Evolutionary conservation across 768 basidiomycete species (phyloP).

Genomic region (Mycena alexandri): DNA sequence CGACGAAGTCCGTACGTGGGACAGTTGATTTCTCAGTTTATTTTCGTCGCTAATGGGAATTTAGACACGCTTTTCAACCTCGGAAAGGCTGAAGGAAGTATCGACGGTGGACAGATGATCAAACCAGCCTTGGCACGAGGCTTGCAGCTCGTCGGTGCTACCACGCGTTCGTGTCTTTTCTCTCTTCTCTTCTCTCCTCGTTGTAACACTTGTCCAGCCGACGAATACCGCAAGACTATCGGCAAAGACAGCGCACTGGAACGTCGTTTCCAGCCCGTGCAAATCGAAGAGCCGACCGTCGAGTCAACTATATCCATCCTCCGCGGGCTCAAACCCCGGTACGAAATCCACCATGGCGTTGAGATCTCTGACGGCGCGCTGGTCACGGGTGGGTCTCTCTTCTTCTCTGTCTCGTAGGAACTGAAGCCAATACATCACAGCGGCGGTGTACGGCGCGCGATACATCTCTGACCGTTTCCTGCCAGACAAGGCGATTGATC

Average conservation of each 20-base stretch:
- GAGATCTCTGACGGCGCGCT: constrained; percentile 91
- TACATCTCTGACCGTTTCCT: constrained; percentile 91
- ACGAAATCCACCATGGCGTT: constrained; percentile 95
- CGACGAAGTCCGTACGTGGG: constrained; percentile 89
- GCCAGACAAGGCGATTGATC: constrained; percentile 92
- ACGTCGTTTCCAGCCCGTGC: constrained; percentile 90
- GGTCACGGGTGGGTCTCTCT: constrained; percentile 73
- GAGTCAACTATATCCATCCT: constrained; percentile 89
- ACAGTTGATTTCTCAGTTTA: neutral
- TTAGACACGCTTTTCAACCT: constrained; percentile 86
- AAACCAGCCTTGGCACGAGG: constrained; percentile 92
- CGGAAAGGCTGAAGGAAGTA: constrained; percentile 91
- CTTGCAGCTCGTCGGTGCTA: constrained; percentile 90
- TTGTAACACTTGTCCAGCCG: constrained; percentile 57
- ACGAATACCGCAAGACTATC: constrained; percentile 93
- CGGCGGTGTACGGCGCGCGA: constrained; percentile 85
- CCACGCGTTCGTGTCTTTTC: constrained; percentile 68
- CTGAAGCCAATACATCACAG: constrained; percentile 48
- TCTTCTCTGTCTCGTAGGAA: neutral
- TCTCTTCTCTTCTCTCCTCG: neutral
- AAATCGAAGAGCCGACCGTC: constrained; percentile 90
- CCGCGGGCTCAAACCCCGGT: constrained; percentile 84
- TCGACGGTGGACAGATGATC: constrained; percentile 95
- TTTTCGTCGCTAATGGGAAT: neutral
- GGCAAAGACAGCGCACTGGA: constrained; percentile 93